Percentiles rank a stretch among this genome's conserved stretches.
phyloP scores from a whole-genome alignment of 768 basidiomycete species.

The Hortiboletus campestris region DNA sequence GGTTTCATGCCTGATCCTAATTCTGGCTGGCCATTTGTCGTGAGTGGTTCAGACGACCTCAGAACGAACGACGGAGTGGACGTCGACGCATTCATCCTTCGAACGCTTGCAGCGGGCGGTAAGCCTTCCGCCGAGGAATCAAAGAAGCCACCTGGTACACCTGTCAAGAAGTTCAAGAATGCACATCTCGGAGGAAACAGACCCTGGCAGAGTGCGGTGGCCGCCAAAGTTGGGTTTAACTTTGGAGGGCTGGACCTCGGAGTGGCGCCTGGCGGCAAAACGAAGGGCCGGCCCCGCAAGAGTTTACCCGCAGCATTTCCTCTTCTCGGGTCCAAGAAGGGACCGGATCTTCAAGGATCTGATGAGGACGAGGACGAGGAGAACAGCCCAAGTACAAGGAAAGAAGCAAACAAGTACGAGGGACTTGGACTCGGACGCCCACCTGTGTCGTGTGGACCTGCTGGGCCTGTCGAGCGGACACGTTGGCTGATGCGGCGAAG shows the following conservation, averaged over 20 bases:
- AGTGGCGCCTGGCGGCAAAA: constrained; percentile 38
- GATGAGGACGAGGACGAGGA: constrained; percentile 65
- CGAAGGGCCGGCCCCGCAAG: constrained; percentile 58
- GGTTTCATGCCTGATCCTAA: constrained; percentile 48
- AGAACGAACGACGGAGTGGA: constrained; percentile 35
- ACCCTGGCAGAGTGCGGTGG: constrained; percentile 81
- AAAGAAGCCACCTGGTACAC: constrained; percentile 76
- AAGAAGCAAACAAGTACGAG: constrained; percentile 50
- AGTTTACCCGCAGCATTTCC: constrained; percentile 76
- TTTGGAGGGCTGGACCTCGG: constrained; percentile 41
- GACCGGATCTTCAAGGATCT: constrained; percentile 35
- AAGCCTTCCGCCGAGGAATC: constrained; percentile 43
- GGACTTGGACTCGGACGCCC: constrained; percentile 70
- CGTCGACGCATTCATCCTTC: constrained; percentile 71
- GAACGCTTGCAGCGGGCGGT: constrained; percentile 58
- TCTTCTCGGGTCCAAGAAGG: constrained; percentile 35
- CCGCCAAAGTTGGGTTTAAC: constrained; percentile 58
- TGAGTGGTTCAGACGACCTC: constrained; percentile 40
- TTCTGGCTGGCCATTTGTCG: constrained; percentile 62
- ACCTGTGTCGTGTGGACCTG: constrained; percentile 25
- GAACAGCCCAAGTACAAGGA: constrained; percentile 60
- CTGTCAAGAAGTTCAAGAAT: constrained; percentile 73
- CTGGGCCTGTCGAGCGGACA: constrained; percentile 40
- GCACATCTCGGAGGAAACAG: constrained; percentile 55
- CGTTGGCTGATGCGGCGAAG: constrained; percentile 72